phyloP scores from a whole-genome alignment of 257 asterid genomes.

The Gentiana macrophylla region DNA sequence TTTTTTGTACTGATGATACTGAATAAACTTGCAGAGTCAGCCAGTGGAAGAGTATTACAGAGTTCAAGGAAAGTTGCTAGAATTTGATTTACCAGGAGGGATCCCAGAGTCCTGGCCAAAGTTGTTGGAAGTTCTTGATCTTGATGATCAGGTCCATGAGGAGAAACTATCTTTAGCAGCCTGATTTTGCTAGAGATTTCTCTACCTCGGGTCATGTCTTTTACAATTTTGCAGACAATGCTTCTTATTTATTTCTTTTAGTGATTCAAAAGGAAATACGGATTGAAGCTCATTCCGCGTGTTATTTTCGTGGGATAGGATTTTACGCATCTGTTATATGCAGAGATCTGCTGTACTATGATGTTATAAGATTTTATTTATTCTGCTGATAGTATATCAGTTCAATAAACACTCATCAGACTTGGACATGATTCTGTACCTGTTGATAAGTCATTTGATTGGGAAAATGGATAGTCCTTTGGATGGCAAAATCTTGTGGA shows the following conservation, averaged over 20 bases:
- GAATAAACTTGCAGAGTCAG: slow-evolving; percentile 46
- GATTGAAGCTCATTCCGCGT: slow-evolving; percentile 10
- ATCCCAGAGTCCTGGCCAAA: slow-evolving; percentile 92
- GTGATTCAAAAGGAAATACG: slow-evolving; percentile 26
- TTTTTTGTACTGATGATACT: not conserved
- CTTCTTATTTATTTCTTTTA: not conserved
- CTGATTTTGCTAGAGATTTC: slow-evolving; percentile 18
- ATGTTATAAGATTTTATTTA: slow-evolving; percentile 3
- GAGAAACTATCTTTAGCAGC: slow-evolving; percentile 59
- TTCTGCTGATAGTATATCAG: not conserved
- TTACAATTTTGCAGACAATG: slow-evolving; percentile 42
- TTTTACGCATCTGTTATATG: slow-evolving; percentile 1
- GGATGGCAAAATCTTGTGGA: too few relatives aligned
- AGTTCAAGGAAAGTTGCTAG: slow-evolving; percentile 58
- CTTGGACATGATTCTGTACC: not conserved
- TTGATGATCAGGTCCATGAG: slow-evolving; percentile 50
- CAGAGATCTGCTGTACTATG: slow-evolving; percentile 28
- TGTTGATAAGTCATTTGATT: not conserved
- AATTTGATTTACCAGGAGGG: slow-evolving; percentile 85
- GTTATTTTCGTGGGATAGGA: slow-evolving; percentile 11
- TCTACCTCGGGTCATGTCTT: slow-evolving; percentile 17
- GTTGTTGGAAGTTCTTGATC: slow-evolving; percentile 74
- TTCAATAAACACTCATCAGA: slow-evolving; percentile 10
- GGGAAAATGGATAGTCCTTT: too few relatives aligned
- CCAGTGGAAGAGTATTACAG: slow-evolving; percentile 83